Base-by-base conservation (phyloP, 2,329 filamentous ascomycete species). In the Amauroascus verrucosus region DNA sequence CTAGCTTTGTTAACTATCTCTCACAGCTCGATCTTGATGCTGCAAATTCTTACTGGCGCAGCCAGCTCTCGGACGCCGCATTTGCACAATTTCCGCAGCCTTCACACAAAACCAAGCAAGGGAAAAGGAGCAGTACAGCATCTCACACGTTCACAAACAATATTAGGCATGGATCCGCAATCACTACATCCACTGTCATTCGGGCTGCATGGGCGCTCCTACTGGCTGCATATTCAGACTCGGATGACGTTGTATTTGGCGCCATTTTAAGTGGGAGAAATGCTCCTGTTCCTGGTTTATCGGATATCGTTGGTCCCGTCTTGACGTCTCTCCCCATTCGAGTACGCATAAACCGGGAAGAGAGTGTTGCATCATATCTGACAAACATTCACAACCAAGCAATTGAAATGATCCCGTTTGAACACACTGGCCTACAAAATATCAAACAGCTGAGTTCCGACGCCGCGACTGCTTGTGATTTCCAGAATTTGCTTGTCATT, bases 241-340 rank as follows among this genome's bases (percentile, higher is more conserved):
- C 62, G 7, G 62, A 69, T 33, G 67, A 71, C 51, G 64, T 70
- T 8, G 50, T 69, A 1, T 73, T 70, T 61, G 70, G 67, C 6
- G 66, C 67, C 38, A 70, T 64, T 0, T 63, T 71, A n/a, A 67
- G 64, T 46, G 71, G 71, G 1, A 63, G 71, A 3, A 65, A 70
- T 37, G 63, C 66, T 11, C 60, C 64, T 14, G 62, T 72, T 37
- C 44, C 59, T 9, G 68, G 64, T 2, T 64, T 72, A 14, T 64
- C 66, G 40, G 60, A 63, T 33, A 70, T 72, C 26, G 59, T 69
- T 32, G 71, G 69, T 4, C 66, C 71, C 2, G 67, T 67, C 0
- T 65, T 72, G 22, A 63, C 35, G n/a, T 13, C 35, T 7, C 9
- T 38, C n/a, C 35, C 35, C 8, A 16, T 38, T 13, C 35, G 35